Evolutionary conservation across 345 rosid genomes (phyloP).

Genomic region (Linum lewisii): DNA sequence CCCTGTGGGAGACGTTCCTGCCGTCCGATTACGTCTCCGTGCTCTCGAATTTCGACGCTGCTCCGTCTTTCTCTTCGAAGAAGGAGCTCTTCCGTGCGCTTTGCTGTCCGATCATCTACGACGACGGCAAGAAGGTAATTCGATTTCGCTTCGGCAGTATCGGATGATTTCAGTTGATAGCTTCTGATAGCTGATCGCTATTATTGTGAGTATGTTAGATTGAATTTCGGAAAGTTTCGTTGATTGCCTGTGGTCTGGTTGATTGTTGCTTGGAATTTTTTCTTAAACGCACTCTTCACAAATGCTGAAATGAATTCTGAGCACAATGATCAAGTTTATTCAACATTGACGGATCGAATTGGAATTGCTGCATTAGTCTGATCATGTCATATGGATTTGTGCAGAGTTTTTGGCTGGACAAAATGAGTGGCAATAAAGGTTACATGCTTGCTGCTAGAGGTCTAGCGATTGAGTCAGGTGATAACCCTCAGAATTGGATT

Average conservation of each 20-base stretch:
- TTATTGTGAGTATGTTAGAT: background rate
- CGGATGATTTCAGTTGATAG: no score
- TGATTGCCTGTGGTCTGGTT: background rate
- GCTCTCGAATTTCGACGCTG: background rate
- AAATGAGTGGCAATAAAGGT: background rate
- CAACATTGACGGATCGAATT: background rate
- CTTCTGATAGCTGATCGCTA: no score
- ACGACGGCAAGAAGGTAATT: background rate
- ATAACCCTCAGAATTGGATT: background rate
- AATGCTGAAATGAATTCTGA: background rate
- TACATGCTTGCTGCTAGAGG: constrained; percentile 2
- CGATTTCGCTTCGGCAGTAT: no score
- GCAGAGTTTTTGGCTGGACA: constrained; percentile 5
- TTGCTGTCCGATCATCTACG: background rate
- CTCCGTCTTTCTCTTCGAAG: background rate
- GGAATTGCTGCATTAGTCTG: background rate
- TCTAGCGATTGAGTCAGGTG: background rate
- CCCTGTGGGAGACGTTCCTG: background rate
- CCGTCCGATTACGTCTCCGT: background rate
- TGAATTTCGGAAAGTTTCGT: background rate
- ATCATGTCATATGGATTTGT: background rate
- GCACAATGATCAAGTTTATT: background rate
- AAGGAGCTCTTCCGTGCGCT: background rate
- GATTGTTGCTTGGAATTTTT: background rate
- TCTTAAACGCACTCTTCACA: background rate